A percentile compares a stretch with the other conserved stretches of the same genome.
Evolutionary conservation across 257 asterid species (phyloP).

Genomic region (Misopates orontium): DNA sequence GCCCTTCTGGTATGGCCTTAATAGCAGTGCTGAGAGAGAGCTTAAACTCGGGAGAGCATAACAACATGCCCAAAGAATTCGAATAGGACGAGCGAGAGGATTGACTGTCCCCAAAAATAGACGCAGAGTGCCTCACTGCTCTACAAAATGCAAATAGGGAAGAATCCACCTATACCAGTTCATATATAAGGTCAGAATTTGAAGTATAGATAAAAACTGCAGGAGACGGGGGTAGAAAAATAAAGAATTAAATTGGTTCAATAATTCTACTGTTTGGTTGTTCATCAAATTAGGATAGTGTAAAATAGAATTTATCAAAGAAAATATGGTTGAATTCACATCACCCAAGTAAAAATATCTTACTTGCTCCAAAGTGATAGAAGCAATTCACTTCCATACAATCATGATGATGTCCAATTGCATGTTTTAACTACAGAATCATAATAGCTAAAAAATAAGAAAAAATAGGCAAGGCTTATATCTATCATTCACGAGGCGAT

Average conservation of each 20-base stretch:
- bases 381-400: constrained; percentile 2
- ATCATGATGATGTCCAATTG: neutral
- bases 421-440: constrained; percentile 2
- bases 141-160: constrained; percentile 72
- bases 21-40: constrained; percentile 70
- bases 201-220: constrained; percentile 15
- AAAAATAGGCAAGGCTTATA: constrained; percentile 13
- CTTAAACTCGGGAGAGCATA: constrained; percentile 68
- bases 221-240: constrained; percentile 17
- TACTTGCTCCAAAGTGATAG: constrained; percentile 21
- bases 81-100: constrained; percentile 37
- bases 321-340: constrained; percentile 14
- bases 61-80: constrained; percentile 55
- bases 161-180: constrained; percentile 63
- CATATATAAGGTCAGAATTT: constrained; percentile 34
- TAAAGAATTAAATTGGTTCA: constrained; percentile 1
- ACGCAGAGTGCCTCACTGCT: constrained; percentile 58
- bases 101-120: constrained; percentile 37
- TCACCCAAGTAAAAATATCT: neutral
- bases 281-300: constrained; percentile 17
- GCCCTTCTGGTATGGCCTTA: constrained; percentile 90
- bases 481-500: constrained; percentile 4
- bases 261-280: constrained; percentile 17
- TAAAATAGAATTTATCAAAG: neutral
- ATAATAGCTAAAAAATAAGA: neutral